Conservation (phyloP, 257 asterid species). For the Gentiana straminea region DNA sequence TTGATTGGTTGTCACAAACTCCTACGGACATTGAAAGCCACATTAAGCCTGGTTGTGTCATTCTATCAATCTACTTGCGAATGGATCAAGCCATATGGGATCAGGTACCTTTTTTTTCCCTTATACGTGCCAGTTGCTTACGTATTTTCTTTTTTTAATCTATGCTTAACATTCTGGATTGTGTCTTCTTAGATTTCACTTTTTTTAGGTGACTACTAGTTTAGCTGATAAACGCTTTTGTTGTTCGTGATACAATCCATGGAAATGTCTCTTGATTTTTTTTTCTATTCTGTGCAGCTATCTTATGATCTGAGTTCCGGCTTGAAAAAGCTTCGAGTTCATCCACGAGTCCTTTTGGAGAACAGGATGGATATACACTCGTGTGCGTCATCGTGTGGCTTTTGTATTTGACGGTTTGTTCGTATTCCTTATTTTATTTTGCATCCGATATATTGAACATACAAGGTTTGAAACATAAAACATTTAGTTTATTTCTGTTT, state of each 20-base stretch:
- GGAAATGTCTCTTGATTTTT: not conserved
- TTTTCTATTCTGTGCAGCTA: conserved; percentile 42
- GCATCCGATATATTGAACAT: not conserved
- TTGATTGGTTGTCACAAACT: conserved; percentile 83
- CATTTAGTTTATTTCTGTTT: conserved; percentile 11
- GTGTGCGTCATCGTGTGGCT: conserved; percentile 51
- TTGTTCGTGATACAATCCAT: too few relatives aligned
- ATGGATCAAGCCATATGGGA: conserved; percentile 79
- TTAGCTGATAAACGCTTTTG: too few relatives aligned
- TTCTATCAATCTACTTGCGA: conserved; percentile 63
- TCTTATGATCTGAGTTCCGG: conserved; percentile 51
- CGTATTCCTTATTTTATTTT: conserved; percentile 5
- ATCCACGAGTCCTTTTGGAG: conserved; percentile 74
- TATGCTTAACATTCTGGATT: not conserved
- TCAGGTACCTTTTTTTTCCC: conserved; percentile 35
- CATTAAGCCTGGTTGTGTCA: conserved; percentile 88
- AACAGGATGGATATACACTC: conserved; percentile 81
- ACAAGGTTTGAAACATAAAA: conserved; percentile 2
- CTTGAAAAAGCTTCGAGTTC: conserved; percentile 64
- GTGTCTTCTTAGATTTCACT: not conserved
- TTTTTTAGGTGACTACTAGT: too few relatives aligned
- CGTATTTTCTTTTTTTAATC: not conserved
- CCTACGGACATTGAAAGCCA: conserved; percentile 94
- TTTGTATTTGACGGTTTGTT: conserved; percentile 65
- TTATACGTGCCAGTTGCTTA: conserved; percentile 1